Evolutionary conservation across 495 filamentous ascomycete species (phyloP).

Genomic region (Neurospora sp.): DNA sequence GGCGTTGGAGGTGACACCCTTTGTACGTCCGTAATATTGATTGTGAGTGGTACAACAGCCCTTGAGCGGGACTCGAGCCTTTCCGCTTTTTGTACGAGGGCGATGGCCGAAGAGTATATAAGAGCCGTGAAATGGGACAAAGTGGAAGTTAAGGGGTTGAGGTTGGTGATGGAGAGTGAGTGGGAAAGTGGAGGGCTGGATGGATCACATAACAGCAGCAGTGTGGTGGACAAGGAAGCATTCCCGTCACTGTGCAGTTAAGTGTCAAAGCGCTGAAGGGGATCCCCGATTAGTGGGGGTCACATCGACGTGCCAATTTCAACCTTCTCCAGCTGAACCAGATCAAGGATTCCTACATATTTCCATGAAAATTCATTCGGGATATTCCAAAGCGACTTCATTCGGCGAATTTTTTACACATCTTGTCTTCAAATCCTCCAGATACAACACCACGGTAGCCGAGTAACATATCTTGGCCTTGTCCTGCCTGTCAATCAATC

Average conservation of each 20-base stretch:
- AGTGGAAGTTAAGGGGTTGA: background rate
- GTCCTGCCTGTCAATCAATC: background rate
- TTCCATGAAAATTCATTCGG: background rate
- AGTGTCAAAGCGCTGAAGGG: background rate
- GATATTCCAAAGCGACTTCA: background rate
- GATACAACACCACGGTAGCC: background rate
- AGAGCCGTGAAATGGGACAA: background rate
- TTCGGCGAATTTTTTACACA: background rate
- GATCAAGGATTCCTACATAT: background rate
- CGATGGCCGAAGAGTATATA: background rate
- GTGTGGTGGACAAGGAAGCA: background rate
- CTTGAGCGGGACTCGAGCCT: background rate
- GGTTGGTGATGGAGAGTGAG: background rate
- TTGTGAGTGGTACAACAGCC: background rate
- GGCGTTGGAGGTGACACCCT: background rate
- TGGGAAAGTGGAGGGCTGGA: background rate
- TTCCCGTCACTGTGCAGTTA: background rate
- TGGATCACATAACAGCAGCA: too few species aligned
- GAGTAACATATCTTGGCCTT: background rate
- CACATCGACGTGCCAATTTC: background rate
- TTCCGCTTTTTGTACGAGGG: background rate
- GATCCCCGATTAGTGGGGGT: background rate
- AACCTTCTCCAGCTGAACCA: background rate
- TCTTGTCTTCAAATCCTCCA: background rate
- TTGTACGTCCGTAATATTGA: background rate